Evolutionary conservation across 495 filamentous ascomycete species (phyloP).

Genomic region (Lasiosphaeriaceae sp.): DNA sequence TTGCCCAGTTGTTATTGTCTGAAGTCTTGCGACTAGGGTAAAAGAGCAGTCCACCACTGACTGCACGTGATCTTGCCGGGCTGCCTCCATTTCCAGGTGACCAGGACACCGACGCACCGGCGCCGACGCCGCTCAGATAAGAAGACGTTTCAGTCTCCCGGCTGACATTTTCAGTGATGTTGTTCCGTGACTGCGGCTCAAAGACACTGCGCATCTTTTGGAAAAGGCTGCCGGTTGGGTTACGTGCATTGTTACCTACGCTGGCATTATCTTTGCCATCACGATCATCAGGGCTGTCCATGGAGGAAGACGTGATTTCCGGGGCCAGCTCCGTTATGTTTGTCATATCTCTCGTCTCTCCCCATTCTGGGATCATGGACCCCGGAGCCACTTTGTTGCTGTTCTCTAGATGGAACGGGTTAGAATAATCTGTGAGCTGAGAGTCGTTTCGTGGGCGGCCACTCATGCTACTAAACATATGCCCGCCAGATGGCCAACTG

Average conservation of each 20-base stretch:
- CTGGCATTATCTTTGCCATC: neutral
- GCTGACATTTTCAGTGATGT: neutral
- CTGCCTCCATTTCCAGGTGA: conserved; percentile 5
- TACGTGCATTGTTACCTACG: neutral
- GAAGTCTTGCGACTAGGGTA: neutral
- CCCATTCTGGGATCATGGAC: neutral
- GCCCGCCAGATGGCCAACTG: neutral
- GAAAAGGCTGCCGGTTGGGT: conserved; percentile 22
- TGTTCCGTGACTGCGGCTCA: conserved; percentile 15
- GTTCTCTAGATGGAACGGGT: neutral
- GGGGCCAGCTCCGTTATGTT: no score
- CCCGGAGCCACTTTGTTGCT: neutral
- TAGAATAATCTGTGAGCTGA: neutral
- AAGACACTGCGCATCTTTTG: conserved; percentile 32
- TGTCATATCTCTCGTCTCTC: no score
- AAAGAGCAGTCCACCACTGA: conserved; percentile 1
- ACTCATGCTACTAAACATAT: neutral
- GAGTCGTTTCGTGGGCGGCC: neutral
- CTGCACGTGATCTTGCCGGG: conserved; percentile 9
- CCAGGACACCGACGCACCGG: neutral
- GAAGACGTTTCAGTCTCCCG: neutral
- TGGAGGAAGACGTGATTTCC: no score
- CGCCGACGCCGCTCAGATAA: neutral
- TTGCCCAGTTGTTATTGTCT: neutral
- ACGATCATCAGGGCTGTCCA: no score